Evolutionary conservation across 1,139 yeast genomes (phyloP).

Genomic region (Saccharomyces hybrid): DNA sequence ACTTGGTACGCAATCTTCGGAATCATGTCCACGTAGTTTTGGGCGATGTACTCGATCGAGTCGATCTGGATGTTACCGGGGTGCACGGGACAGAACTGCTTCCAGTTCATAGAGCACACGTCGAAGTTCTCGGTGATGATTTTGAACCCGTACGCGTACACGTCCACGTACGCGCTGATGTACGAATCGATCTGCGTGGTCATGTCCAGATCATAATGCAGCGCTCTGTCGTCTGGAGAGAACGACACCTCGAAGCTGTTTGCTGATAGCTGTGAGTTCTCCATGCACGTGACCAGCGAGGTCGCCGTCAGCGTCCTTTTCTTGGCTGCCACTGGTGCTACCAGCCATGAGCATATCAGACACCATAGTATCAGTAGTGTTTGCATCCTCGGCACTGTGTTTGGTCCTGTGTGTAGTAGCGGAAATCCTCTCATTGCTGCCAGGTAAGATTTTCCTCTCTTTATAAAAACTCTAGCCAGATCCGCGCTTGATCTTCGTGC

Average conservation of each 20-base stretch:
- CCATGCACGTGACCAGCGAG: slow-evolving; percentile 71
- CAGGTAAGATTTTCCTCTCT: not conserved
- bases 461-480: not conserved
- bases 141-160: slow-evolving; percentile 69
- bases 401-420: not conserved
- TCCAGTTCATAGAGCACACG: slow-evolving; percentile 57
- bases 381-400: slow-evolving; percentile 22
- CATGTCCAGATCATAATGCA: slow-evolving; percentile 55
- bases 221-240: slow-evolving; percentile 56
- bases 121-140: slow-evolving; percentile 46
- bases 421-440: not conserved
- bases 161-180: slow-evolving; percentile 53
- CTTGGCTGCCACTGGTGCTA: slow-evolving; percentile 12
- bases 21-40: slow-evolving; percentile 42
- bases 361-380: slow-evolving; percentile 32
- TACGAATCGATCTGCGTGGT: slow-evolving; percentile 53
- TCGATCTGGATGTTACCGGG: slow-evolving; percentile 68
- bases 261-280: slow-evolving; percentile 57
- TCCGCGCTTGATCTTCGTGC: not conserved
- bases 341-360: slow-evolving; percentile 5
- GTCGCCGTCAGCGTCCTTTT: slow-evolving; percentile 48
- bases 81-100: slow-evolving; percentile 71
- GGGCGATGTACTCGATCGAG: slow-evolving; percentile 51
- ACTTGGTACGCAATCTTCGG: slow-evolving; percentile 64
- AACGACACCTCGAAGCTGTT: slow-evolving; percentile 59